Base-by-base conservation (phyloP, 768 basidiomycete genomes). In the Mycena floridula region DNA sequence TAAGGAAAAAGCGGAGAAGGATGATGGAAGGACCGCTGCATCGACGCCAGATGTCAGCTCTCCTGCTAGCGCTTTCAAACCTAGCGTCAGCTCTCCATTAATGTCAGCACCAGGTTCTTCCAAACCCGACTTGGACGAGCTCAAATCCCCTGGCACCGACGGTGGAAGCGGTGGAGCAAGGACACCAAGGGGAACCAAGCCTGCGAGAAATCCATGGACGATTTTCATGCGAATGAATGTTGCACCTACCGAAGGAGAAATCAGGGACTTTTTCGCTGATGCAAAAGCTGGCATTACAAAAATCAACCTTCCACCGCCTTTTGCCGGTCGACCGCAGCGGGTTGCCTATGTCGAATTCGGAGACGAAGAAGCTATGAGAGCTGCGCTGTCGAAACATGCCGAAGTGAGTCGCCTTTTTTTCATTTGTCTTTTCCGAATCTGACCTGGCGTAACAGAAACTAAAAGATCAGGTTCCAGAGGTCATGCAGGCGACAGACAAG, bases 341-440 rank as follows among this genome's bases (percentile, higher is more conserved):
- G 69, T 91, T 45, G 88, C 82, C 2, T 96, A 91, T 57, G 79
- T 96, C 42, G 93, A 95, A 57, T 96, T 95, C 62, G 85, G 80
- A 4, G 87, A 89, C 54, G 90, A 94, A 55, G 87, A 85, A 37
- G 71, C 81, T 8, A 89, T 93, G 87, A 87, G 79, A 53, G 75
- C 70, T 16, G 92, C 85, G 0, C 65, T 94, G 18, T 81, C 77
- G 46, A 85, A 81, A 54, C 84, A 88, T 50, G 76, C 73, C 21
- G 81, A 82, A 62, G 90, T 91, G 50, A 46, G 74, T 63, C 20
- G 15, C 23, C 26, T 21, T 26, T 32, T 32, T 41, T 44, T 22
- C 26, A 7, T 12, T 37, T 45, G 45, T 50, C 25, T 26, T 18
- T 20, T 7, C 24, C 59, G 26, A 53, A 45, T 15, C 39, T 26